Base-by-base conservation (phyloP, 495 filamentous ascomycete species). In the Talaromyces borbonicus region DNA sequence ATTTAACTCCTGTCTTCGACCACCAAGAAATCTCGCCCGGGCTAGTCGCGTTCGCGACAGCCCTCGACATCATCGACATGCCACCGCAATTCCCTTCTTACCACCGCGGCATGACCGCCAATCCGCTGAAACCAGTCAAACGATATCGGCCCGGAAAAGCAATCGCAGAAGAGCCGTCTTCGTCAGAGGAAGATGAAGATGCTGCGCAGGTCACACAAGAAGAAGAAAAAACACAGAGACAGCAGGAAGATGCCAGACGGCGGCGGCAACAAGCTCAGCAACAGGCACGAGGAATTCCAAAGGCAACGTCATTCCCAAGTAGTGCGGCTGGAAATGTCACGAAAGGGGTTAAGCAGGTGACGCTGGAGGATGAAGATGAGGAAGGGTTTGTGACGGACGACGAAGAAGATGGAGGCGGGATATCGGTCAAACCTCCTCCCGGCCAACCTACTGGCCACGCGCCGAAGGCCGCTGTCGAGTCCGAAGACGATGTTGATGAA, bases 101-200 rank as follows among this genome's bases (percentile, higher is more conserved):
- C n/a, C 61, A 66, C 43, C 90, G 88, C 67, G 82, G 85, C 49
- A 96, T 98, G 90, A 96, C 90, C 54, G 87, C 87, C 33, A 95
- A 98, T 59, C 88, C 87, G 3, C 63, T 83, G 49, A 81, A 80
- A 54, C 85, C 90, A 1, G 74, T 86, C 8, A 47, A 52, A 39
- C 83, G 93, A 19, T 85, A 95, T 60, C 79, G 89, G 32, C 81
- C 89, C 25, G 90, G 90, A 51, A 97, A 96, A 66, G 65, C 84
- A 19, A 62, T 81, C 35, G 81, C 75, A 7, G 78, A 81, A 54
- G 82, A 85, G 25, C 61, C 64, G 1, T 83, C 76, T 16, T 89
- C 83, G 33, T 67, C 71, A 1, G 74, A 76, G 30, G 72, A 79
- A 22, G 77, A 71, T 47, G 72, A 71, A 46, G 75, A 73, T 27